Evolutionary conservation across 306 rosid genomes (phyloP).

Genomic region (Cucurbita ficifolia): DNA sequence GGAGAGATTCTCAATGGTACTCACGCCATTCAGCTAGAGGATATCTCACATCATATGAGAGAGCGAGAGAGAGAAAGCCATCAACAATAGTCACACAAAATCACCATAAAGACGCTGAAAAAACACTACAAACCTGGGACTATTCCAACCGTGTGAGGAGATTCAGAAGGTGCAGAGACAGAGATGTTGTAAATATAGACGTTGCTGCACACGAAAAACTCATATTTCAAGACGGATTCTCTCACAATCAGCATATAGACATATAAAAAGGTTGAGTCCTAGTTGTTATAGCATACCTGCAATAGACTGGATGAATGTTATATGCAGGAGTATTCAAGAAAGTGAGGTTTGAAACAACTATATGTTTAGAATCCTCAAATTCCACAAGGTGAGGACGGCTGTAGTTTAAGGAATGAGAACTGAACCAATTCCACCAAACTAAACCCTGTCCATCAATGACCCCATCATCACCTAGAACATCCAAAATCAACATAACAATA

Average conservation of each 20-base stretch:
- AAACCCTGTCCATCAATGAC: slow-evolving; percentile 81
- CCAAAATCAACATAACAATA: background rate
- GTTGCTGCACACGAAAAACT: slow-evolving; percentile 43
- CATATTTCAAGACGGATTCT: background rate
- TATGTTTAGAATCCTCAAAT: slow-evolving; percentile 37
- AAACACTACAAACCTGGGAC: slow-evolving; percentile 65
- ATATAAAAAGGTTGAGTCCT: background rate
- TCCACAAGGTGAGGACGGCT: slow-evolving; percentile 95
- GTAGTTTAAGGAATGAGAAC: slow-evolving; percentile 48
- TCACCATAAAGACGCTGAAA: background rate
- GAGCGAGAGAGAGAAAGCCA: background rate
- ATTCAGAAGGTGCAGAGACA: slow-evolving; percentile 55
- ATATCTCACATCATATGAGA: background rate
- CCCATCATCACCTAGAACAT: slow-evolving; percentile 66
- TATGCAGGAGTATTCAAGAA: slow-evolving; percentile 83
- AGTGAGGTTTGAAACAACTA: slow-evolving; percentile 86
- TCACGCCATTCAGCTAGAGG: background rate
- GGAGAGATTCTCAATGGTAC: slow-evolving; percentile 4
- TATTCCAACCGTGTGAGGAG: slow-evolving; percentile 74
- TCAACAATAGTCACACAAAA: background rate
- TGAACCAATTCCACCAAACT: slow-evolving; percentile 92
- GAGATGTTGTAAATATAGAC: slow-evolving; percentile 74
- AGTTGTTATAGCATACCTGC: slow-evolving; percentile 43
- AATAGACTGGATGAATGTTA: slow-evolving; percentile 83
- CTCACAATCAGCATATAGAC: background rate